These are phyloP conservation scores for Aspergillus uvarum DNA, from an alignment of 2,329 filamentous ascomycete genomes.

Conservation along the genomic window DNA sequence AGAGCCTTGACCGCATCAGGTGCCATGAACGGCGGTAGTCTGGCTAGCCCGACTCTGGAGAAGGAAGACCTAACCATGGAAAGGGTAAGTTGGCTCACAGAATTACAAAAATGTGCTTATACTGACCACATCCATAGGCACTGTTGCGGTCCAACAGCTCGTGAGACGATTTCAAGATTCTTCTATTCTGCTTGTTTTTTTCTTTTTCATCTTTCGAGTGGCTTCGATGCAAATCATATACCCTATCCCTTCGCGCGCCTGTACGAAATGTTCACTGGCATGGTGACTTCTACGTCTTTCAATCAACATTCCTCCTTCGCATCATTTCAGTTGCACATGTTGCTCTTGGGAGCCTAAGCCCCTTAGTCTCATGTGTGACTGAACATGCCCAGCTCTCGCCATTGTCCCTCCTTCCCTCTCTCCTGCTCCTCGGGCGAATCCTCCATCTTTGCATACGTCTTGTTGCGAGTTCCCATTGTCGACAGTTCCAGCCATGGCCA, in stretches of 20 bases:
- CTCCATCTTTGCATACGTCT: conserved; percentile 19
- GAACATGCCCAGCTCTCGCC: conserved; percentile 2
- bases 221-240: conserved; percentile 31
- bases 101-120: conserved; percentile 23
- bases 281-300: conserved; percentile 14
- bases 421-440: conserved; percentile 9
- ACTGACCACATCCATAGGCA: conserved; percentile 27
- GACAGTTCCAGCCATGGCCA: conserved; percentile 12
- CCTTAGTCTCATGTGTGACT: conserved; percentile 10
- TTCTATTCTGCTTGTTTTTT: conserved; percentile 25
- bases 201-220: conserved; percentile 28
- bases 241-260: conserved; percentile 25
- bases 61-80: conserved; percentile 62
- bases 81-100: conserved; percentile 46
- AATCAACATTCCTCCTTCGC: conserved; percentile 12
- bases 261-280: conserved; percentile 23
- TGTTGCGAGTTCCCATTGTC: conserved; percentile 18
- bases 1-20: conserved; percentile 71
- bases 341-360: background rate
- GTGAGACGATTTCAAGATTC: conserved; percentile 32
- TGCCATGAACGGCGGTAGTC: conserved; percentile 53
- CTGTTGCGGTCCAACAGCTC: conserved; percentile 52
- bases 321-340: background rate
- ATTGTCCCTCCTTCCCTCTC: conserved; percentile 1
- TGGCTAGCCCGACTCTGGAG: conserved; percentile 64